Conservation (phyloP, 805 yeast species). For the Cyberlindnera petersonii region DNA sequence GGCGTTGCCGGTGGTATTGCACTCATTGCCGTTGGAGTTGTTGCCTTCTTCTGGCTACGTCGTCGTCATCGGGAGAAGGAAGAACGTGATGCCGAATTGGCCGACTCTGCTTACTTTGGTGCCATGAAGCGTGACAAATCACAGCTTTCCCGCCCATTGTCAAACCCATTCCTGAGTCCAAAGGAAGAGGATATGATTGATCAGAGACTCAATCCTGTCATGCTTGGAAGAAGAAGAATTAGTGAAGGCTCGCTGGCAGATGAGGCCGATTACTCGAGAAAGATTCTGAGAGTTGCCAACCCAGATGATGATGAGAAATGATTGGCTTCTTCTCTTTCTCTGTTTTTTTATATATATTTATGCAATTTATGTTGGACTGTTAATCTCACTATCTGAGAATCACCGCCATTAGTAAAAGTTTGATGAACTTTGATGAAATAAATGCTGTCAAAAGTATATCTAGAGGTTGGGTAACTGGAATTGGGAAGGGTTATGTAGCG, state of each 20-base stretch:
- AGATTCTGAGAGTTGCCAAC: constrained; percentile 81
- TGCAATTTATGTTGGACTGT: background rate
- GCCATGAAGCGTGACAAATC: constrained; percentile 48
- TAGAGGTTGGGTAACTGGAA: too few species aligned
- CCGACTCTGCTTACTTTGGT: constrained; percentile 55
- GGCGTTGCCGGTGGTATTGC: constrained; percentile 57
- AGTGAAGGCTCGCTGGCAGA: constrained; percentile 87
- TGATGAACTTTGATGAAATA: background rate
- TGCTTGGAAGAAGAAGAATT: constrained; percentile 79
- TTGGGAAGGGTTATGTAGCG: too few species aligned
- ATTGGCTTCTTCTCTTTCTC: background rate
- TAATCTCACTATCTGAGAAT: too few species aligned
- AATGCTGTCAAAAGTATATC: too few species aligned
- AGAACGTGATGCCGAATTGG: constrained; percentile 41
- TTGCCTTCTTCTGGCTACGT: constrained; percentile 35
- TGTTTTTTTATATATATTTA: background rate
- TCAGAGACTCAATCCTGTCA: constrained; percentile 67
- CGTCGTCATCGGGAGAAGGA: constrained; percentile 35
- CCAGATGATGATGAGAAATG: constrained; percentile 53
- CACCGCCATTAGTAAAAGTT: background rate
- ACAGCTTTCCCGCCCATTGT: constrained; percentile 32
- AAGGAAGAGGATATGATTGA: constrained; percentile 53
- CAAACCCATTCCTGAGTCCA: constrained; percentile 57
- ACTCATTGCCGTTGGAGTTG: constrained; percentile 41
- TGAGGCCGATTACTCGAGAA: constrained; percentile 76